Base-by-base conservation (phyloP, 306 rosid genomes). In the Rubus parviflorus region DNA sequence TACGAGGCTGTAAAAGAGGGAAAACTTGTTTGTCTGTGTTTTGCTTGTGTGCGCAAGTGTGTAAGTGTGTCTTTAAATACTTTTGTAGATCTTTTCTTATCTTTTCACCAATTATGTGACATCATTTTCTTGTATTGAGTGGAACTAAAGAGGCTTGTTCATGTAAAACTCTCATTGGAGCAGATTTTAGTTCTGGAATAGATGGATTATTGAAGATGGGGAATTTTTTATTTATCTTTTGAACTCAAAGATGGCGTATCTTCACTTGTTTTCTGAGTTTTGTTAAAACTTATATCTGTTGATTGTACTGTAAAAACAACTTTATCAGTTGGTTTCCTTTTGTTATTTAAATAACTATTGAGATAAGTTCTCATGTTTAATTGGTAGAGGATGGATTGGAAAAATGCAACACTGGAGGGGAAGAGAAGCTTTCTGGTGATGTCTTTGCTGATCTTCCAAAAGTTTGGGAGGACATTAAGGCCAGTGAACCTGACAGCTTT, bases 311-410 rank as follows among this genome's bases (percentile, higher is more conserved):
- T 45, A 14, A 30, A 72, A 38, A 19, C 51, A 43, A 2, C 8
- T 19, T 75, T 6, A 46, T 62, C 19, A 38, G 73, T 13, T 70
- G 16, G 57, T 70, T 63, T 72, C 8, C 22, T 38, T 57, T 78
- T 38, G 38, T 45, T 72, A 65, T 40, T 68, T 66, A 58, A 43
- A 15, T 75, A 37, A 53, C 79, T 81, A 83, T 82, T 73, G 77
- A 73, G 67, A 69, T 84, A 66, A 70, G 69, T 79, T 71, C 58
- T 81, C 40, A 80, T 79, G 72, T 88, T 73, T 87, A 60, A 83
- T 84, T 83, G 83, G 76, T 88, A 90, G 97, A 89, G 78, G 86
- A 69, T n/a, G 89, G 85, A 77, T 81, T 66, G 79, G 45, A 69
- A 20, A 84, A 84, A 69, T 85, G 77, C 67, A 74, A 79, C 74